Base-by-base conservation (phyloP, 305 asterid species). In the Petunia hybrid region DNA sequence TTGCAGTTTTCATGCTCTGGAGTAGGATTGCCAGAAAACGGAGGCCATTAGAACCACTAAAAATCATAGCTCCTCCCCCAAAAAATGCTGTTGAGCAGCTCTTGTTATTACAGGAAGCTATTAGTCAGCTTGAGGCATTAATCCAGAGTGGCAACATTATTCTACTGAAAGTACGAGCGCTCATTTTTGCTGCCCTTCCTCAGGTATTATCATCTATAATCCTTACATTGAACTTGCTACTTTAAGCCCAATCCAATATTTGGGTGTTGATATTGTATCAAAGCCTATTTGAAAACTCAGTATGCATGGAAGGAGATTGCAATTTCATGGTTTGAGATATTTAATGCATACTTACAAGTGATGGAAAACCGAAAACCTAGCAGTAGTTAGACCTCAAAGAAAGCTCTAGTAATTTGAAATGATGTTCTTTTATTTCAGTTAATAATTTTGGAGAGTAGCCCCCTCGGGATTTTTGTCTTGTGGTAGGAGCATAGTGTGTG, bases 81-180 rank as follows among this genome's bases (percentile, higher is more conserved):
- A 95, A 89, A 91, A 95, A 93, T 88, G 86, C 98, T 55, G 95
- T 95, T 80, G 98, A 93, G 86, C 98, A 93, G 86, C 90, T 95
- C 59, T 71, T 95, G 79, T 81, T 90, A 60, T 87, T 95, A 86
- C 98, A 95, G 86, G 98, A 93, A 87, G 94, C 95, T 76, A 84
- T 95, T 60, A 36, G 89, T 82, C 95, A 93, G 75, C 84, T 86
- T 8, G 97, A 95, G 89, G 86, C 91, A 31, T 75, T 90, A 79
- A 90, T 95, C 84, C 98, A 92, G 85, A 89, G 86, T 83, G 92
- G 89, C 87, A 95, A 95, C 86, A 86, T 95, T 62, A 80, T 86
- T 85, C 93, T 93, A 73, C 89, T 95, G 61, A 93, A 95, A 86
- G 64, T 88, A 55, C 92, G 97, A 38, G 98, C 97, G 2, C 89